Evolutionary conservation across 2,329 filamentous ascomycete genomes (phyloP).

Genomic region (Botrytis pseudocinerea): DNA sequence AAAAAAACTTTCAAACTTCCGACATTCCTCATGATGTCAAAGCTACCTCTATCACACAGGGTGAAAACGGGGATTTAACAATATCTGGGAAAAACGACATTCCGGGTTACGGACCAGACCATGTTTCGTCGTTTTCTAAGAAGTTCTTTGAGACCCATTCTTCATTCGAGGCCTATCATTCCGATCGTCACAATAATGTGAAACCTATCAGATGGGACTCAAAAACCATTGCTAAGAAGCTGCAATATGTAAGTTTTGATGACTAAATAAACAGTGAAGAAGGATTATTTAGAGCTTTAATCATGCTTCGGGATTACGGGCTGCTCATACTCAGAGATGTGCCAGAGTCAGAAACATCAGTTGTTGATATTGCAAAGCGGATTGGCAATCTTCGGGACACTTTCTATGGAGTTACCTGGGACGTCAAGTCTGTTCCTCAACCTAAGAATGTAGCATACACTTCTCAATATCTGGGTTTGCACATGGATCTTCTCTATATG

Average conservation of each 20-base stretch:
- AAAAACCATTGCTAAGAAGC: conserved; percentile 47
- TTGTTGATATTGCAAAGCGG: conserved; percentile 66
- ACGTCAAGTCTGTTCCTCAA: conserved; percentile 77
- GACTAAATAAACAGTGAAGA: conserved; percentile 65
- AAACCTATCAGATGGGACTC: conserved; percentile 46
- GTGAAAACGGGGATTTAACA: conserved; percentile 46
- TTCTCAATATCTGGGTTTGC: conserved; percentile 75
- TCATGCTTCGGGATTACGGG: conserved; percentile 64
- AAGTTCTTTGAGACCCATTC: conserved; percentile 24
- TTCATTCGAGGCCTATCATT: not conserved
- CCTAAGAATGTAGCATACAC: conserved; percentile 95
- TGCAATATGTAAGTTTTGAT: conserved; percentile 64
- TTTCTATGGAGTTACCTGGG: conserved; percentile 90
- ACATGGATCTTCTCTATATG: conserved; percentile 93
- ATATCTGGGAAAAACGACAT: conserved; percentile 60
- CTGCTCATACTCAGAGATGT: conserved; percentile 76
- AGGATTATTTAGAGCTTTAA: conserved; percentile 61
- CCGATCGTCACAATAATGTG: conserved; percentile 6
- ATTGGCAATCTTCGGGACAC: conserved; percentile 82
- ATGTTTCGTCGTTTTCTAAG: conserved; percentile 34
- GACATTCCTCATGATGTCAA: conserved; percentile 59
- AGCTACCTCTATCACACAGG: conserved; percentile 42
- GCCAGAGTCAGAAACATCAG: conserved; percentile 64
- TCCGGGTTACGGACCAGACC: conserved; percentile 37
- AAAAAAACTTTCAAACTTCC: conserved; percentile 64